These are phyloP conservation scores for Agaricus bisporus DNA, from an alignment of 768 basidiomycete species.

Conservation along the genomic window DNA sequence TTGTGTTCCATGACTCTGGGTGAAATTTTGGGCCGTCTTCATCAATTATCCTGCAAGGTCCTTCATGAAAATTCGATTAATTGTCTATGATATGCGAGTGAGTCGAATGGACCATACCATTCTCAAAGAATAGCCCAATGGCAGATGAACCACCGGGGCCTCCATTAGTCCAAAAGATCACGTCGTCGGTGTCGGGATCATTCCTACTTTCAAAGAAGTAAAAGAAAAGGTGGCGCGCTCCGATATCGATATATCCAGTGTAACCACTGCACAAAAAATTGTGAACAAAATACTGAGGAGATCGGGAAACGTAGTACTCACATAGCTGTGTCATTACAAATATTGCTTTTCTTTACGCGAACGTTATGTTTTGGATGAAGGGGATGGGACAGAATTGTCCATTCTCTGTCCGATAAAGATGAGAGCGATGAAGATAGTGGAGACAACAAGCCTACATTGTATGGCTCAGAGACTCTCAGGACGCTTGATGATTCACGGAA, in stretches of 20 bases:
- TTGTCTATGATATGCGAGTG: background rate
- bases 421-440: conserved; percentile 8
- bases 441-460: conserved; percentile 11
- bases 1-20: conserved; percentile 65
- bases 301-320: conserved; percentile 15
- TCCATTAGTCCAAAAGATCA: conserved; percentile 55
- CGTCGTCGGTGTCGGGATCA: conserved; percentile 55
- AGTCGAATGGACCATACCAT: conserved; percentile 15
- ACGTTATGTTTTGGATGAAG: conserved; percentile 46
- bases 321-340: conserved; percentile 58
- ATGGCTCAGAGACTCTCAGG: conserved; percentile 1
- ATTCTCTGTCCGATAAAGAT: conserved; percentile 7
- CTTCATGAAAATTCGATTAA: conserved; percentile 15
- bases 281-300: background rate
- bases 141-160: conserved; percentile 40
- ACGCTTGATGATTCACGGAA: background rate
- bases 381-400: conserved; percentile 33
- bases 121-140: conserved; percentile 68
- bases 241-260: conserved; percentile 63
- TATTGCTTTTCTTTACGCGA: conserved; percentile 49
- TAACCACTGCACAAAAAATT: background rate
- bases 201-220: conserved; percentile 74
- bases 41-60: conserved; percentile 66
- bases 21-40: conserved; percentile 47
- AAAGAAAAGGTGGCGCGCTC: conserved; percentile 63